phyloP scores from a whole-genome alignment of 1,139 yeast species.

The Yamadazyma trypodendri region DNA sequence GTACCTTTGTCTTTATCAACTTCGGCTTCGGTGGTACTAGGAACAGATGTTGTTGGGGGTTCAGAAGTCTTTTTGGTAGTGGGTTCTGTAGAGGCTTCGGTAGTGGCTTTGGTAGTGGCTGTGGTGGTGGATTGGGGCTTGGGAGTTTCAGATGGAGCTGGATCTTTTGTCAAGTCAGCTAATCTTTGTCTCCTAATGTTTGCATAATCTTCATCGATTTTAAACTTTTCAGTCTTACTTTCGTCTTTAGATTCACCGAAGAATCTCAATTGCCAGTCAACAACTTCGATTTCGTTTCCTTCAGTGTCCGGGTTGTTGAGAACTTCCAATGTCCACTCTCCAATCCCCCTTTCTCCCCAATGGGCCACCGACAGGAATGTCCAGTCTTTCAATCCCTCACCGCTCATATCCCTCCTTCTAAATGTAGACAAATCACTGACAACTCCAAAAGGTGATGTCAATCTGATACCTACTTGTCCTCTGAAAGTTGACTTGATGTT shows the following conservation, averaged over 20 bases:
- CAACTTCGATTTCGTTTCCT: slow-evolving; percentile 46
- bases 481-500: slow-evolving; percentile 64
- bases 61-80: too few relatives aligned
- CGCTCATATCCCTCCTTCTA: slow-evolving; percentile 57
- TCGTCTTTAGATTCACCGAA: slow-evolving; percentile 81
- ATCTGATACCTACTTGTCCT: slow-evolving; percentile 66
- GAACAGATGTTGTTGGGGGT: too few relatives aligned
- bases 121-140: slow-evolving; percentile 7
- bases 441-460: slow-evolving; percentile 75
- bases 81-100: too few relatives aligned
- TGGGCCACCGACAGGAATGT: slow-evolving; percentile 97
- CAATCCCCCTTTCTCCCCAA: slow-evolving; percentile 88
- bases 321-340: slow-evolving; percentile 80
- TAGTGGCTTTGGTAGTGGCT: slow-evolving; percentile 5
- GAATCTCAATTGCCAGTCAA: slow-evolving; percentile 72
- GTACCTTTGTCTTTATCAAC: neutral
- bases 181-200: slow-evolving; percentile 33
- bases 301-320: slow-evolving; percentile 22
- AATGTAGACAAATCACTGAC: slow-evolving; percentile 73
- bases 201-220: slow-evolving; percentile 43
- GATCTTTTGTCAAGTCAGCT: slow-evolving; percentile 8
- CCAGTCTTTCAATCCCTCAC: slow-evolving; percentile 75
- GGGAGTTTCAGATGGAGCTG: slow-evolving; percentile 1
- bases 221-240: slow-evolving; percentile 50
- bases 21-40: slow-evolving; percentile 6